Conservation (phyloP, 2,329 filamentous ascomycete species). For the Grosmannia serpens region DNA sequence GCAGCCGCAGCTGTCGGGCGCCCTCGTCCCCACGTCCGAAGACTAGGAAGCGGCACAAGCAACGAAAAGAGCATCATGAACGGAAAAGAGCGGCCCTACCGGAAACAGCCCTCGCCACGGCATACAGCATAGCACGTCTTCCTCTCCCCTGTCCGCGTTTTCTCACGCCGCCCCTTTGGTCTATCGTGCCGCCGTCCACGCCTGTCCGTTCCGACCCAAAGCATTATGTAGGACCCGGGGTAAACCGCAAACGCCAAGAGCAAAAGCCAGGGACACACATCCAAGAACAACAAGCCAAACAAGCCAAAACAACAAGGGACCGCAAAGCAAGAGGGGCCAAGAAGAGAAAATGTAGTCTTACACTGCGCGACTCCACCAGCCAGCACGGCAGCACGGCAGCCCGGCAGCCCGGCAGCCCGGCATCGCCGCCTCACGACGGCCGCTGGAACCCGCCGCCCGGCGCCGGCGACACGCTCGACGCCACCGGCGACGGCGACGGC, state of each 20-base stretch:
- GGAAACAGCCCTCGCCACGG: not conserved
- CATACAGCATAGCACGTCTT: not conserved
- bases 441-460: conserved; percentile 7
- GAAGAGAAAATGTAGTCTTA: not conserved
- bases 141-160: not conserved
- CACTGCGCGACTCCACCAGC: too few relatives aligned
- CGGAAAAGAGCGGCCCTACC: not conserved
- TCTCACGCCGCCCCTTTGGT: not conserved
- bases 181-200: not conserved
- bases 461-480: conserved; percentile 12
- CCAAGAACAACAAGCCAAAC: not conserved
- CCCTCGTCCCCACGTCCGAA: not conserved
- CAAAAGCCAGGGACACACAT: not conserved
- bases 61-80: not conserved
- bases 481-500: conserved; percentile 9
- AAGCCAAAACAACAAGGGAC: not conserved
- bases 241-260: not conserved
- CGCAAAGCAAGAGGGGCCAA: not conserved
- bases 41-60: not conserved
- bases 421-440: not conserved
- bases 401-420: not conserved
- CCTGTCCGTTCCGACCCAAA: not conserved
- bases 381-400: too few relatives aligned
- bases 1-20: too few relatives aligned
- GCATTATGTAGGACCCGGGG: not conserved